phyloP scores from a whole-genome alignment of 2,329 filamentous ascomycete genomes.

The Verticillium klebahnii region DNA sequence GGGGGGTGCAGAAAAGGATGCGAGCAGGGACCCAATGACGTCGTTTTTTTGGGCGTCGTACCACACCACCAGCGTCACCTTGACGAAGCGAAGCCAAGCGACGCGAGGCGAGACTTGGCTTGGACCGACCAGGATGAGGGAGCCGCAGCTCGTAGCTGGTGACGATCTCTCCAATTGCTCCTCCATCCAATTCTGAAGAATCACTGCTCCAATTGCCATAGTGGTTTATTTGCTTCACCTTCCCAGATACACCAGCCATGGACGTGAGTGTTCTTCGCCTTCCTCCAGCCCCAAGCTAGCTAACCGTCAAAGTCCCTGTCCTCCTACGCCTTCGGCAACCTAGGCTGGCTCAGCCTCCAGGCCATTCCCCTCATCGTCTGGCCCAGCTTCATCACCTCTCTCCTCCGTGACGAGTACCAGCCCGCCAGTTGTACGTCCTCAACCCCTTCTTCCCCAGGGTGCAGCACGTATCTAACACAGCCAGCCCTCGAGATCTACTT shows the following conservation, averaged over 20 bases:
- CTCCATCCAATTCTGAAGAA: too few relatives aligned
- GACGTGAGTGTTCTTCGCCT: not conserved
- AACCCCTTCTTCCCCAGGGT: not conserved
- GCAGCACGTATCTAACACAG: not conserved
- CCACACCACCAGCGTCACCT: not conserved
- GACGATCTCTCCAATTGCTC: not conserved
- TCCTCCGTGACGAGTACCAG: constrained; percentile 31
- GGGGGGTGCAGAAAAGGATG: not conserved
- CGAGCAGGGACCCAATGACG: not conserved
- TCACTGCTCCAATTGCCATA: too few relatives aligned
- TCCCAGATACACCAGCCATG: not conserved
- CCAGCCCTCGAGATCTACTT: constrained; percentile 68
- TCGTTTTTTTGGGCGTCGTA: not conserved
- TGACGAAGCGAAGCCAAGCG: not conserved
- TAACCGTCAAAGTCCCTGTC: constrained; percentile 39
- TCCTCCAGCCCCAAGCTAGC: not conserved
- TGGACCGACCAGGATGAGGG: too few relatives aligned
- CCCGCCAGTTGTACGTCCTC: constrained; percentile 20
- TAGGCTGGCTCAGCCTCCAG: constrained; percentile 46
- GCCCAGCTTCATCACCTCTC: constrained; percentile 40
- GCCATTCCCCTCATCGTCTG: constrained; percentile 41
- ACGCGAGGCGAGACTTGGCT: not conserved
- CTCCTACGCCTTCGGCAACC: constrained; percentile 45
- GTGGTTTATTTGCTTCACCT: not conserved
- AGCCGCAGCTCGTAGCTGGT: not conserved